Evolutionary conservation across 2,329 filamentous ascomycete species (phyloP).

Genomic region (Botrytis porri): DNA sequence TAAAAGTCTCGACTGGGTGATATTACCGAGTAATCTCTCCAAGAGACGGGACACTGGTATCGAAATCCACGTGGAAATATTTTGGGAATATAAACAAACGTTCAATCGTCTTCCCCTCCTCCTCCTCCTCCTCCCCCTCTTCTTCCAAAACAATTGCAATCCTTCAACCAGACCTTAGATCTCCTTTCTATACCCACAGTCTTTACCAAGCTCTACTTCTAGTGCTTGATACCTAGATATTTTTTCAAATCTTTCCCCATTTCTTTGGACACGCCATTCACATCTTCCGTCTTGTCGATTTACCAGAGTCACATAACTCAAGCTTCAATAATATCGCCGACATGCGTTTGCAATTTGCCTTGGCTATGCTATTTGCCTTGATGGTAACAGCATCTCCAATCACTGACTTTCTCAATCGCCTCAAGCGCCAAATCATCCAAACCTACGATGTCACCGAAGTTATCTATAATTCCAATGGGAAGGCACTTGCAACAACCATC

Average conservation of each 20-base stretch:
- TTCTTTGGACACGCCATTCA: not conserved
- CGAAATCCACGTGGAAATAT: slow-evolving; percentile 7
- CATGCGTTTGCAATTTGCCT: slow-evolving; percentile 17
- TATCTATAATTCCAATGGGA: slow-evolving; percentile 12
- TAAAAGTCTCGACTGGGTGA: not conserved
- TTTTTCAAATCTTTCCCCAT: not conserved
- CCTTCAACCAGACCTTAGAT: not conserved
- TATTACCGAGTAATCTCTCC: not conserved
- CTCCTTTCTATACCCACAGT: not conserved
- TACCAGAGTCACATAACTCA: not conserved
- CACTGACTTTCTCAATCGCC: not conserved
- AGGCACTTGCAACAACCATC: slow-evolving; percentile 14
- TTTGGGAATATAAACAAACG: slow-evolving; percentile 10
- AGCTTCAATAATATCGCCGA: not conserved
- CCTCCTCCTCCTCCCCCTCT: slow-evolving; percentile 3
- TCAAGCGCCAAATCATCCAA: slow-evolving; percentile 13
- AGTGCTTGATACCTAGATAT: slow-evolving; percentile 13
- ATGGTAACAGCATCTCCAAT: slow-evolving; percentile 17
- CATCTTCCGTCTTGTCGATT: slow-evolving; percentile 4
- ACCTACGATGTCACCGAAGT: slow-evolving; percentile 19
- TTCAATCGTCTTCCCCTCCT: not conserved
- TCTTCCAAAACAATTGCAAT: slow-evolving; percentile 3
- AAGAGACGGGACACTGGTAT: not conserved
- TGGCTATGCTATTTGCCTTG: slow-evolving; percentile 11
- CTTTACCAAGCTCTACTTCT: slow-evolving; percentile 16